Evolutionary conservation across 208 protist genomes (phyloP), one percentile per base, ranked within the genome.

Genomic region (Porcisia hertigi): DNA sequence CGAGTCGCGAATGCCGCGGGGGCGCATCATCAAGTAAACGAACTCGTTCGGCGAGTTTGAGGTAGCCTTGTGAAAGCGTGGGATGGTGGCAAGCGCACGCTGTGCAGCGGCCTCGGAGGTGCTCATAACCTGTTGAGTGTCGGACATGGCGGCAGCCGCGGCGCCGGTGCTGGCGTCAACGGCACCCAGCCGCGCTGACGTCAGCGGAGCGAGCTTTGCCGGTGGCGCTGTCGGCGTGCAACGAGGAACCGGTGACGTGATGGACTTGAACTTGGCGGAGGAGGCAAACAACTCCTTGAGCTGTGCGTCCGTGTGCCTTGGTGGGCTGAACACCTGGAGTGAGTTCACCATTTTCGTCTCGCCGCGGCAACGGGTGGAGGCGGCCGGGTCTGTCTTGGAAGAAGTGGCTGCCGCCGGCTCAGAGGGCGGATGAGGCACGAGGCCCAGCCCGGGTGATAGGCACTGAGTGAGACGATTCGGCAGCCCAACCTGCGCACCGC

Each of bases 31-130:
- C 69, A 98, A 83, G 78, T 98, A 98, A 16, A 92, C 90, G 71
- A 98, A 98, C 84, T 97, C 91, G 59, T 96, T 96, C 7, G 92
- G 92, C 30, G 94, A 83, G 82, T 95, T 96, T 16, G 91, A 94
- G 18, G 90, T 84, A 3, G 88, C 2, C 84, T 95, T 96, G 69
- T 80, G 80, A 71, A 96, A 97, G 45, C 79, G 82, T 36, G 93
- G 91, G 39, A 97, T 92, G 59, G 79, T 78, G 45, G 76, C 78
- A 45, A 69, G 66, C 59, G 53, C 70, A 55, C 63, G 81, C 71
- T 63, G 34, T 55, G 71, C 72, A 49, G 79, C 73, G 16, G 16
- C 52, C 69, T 78, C 79, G 5, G 73, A 60, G 2, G 73, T 72
- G 58, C 25, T 67, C 55, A 18, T 39, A 16, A 8, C 60, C 45